Percentiles rank a stretch among this genome's conserved stretches.
phyloP scores from a whole-genome alignment of 202 grass and related monocot genomes.

The Zizania palustris region DNA sequence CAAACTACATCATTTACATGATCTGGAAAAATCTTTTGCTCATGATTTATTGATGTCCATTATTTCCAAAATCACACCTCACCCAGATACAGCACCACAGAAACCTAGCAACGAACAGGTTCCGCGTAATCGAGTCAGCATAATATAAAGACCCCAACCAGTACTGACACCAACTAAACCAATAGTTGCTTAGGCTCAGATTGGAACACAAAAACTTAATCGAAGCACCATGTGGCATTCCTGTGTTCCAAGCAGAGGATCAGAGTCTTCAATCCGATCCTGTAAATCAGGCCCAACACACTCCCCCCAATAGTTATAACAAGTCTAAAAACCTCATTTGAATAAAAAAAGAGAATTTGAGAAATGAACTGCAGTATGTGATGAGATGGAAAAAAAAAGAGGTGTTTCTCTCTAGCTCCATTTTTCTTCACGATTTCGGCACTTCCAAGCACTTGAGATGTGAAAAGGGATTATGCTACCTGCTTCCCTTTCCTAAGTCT shows the following conservation, averaged over 20 bases:
- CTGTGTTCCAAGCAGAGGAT: not conserved
- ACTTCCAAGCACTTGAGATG: constrained; percentile 10
- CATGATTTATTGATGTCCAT: not conserved
- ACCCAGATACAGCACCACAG: not conserved
- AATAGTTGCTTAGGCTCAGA: not conserved
- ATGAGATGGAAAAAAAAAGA: constrained; percentile 35
- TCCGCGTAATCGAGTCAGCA: not conserved
- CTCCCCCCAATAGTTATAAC: constrained; percentile 38
- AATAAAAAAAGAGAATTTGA: constrained; percentile 20
- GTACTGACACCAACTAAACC: not conserved
- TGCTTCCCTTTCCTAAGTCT: constrained; percentile 80
- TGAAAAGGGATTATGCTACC: constrained; percentile 47
- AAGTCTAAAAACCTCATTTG: constrained; percentile 33
- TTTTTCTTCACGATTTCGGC: constrained; percentile 11
- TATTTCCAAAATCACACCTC: not conserved
- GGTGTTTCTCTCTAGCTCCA: constrained; percentile 26
- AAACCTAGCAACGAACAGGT: not conserved
- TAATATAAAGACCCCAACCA: too few relatives aligned
- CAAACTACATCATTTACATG: not conserved
- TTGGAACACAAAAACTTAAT: not conserved
- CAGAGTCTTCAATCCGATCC: not conserved
- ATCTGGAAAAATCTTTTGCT: not conserved
- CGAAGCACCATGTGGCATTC: too few relatives aligned
- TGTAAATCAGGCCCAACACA: not conserved
- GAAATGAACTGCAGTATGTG: constrained; percentile 39